These are phyloP conservation scores for Schwanniomyces yamadae DNA, from an alignment of 805 yeast genomes.

Conservation along the genomic window DNA sequence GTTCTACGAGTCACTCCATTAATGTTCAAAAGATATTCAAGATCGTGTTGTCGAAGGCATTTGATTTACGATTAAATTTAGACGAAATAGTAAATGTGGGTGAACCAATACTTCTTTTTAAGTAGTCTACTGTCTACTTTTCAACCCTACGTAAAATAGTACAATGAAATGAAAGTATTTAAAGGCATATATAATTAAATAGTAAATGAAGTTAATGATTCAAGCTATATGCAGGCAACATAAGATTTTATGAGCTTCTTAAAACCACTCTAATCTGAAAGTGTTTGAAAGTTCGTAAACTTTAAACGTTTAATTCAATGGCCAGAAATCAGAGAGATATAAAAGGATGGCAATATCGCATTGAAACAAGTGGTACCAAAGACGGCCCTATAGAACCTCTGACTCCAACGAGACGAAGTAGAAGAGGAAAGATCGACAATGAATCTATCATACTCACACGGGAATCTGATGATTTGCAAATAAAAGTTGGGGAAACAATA, in stretches of 20 bases:
- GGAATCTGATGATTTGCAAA: constrained; percentile 45
- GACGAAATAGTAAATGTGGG: constrained; percentile 85
- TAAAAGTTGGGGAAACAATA: constrained; percentile 55
- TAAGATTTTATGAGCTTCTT: not conserved
- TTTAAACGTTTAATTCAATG: constrained; percentile 9
- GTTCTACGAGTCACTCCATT: constrained; percentile 89
- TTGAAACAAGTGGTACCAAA: constrained; percentile 9
- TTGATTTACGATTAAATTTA: constrained; percentile 76
- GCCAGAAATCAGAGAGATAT: constrained; percentile 19
- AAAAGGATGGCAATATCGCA: constrained; percentile 36
- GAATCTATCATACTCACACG: constrained; percentile 33
- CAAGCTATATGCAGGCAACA: constrained; percentile 1
- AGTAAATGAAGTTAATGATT: constrained; percentile 4
- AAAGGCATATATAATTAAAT: constrained; percentile 1
- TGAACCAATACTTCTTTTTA: constrained; percentile 84
- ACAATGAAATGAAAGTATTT: not conserved
- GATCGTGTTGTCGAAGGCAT: constrained; percentile 84
- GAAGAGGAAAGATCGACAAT: constrained; percentile 16
- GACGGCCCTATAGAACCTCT: constrained; percentile 1
- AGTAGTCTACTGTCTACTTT: too few species aligned
- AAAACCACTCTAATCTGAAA: too few species aligned
- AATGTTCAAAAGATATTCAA: constrained; percentile 94
- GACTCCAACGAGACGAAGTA: constrained; percentile 17
- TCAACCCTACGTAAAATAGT: not conserved
- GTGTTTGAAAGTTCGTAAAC: too few species aligned